Base-by-base conservation (phyloP, 148 eudicot species). In the Amaranthus cruentus region DNA sequence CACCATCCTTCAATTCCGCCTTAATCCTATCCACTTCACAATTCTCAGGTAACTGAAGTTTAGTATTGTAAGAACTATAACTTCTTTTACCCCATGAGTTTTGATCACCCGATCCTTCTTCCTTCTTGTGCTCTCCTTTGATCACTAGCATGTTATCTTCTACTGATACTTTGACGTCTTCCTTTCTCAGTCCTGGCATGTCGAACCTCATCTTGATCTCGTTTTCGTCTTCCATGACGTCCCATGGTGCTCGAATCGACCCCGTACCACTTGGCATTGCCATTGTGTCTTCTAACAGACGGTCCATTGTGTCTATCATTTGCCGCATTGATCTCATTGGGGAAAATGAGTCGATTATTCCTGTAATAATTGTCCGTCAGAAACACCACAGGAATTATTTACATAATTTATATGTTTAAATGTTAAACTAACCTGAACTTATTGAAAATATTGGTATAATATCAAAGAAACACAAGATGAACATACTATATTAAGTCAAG, bases 181-280 rank as follows among this genome's bases (percentile, higher is more conserved):
- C 96, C 68, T 82, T 90, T 18, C 18, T 42, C 0, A 88, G 82
- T 0, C 97, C 97, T 0, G 97, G 98, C 83, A 93, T 84, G 82
- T 93, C 95, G 72, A 93, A 87, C 58, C 97, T 75, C 92, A 91
- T 93, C 75, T 82, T 87, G 78, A 91, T 74, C 72, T 88, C 92
- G 64, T 81, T 70, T 6, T 89, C 95, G 2, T 82, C 90, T 42
- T 91, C 91, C 62, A 76, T 75, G 47, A 89, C 70, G 77, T 93
- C 98, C 92, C 95, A 93, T 1, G 97, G 98, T 0, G 88, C 59
- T 1, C 94, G 84, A 4, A 83, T 52, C 46, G 86, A 89, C 60
- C 76, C 70, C 5, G 46, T 68, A 0, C 82, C 56, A 6, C 84
- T 80, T 13, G 96, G 95, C 63, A 83, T 68, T n/a, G 85, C 72